Evolutionary conservation across 2,329 filamentous ascomycete genomes (phyloP), one percentile per base, ranked within the genome.

Genomic region (Aspergillus alliaceus): DNA sequence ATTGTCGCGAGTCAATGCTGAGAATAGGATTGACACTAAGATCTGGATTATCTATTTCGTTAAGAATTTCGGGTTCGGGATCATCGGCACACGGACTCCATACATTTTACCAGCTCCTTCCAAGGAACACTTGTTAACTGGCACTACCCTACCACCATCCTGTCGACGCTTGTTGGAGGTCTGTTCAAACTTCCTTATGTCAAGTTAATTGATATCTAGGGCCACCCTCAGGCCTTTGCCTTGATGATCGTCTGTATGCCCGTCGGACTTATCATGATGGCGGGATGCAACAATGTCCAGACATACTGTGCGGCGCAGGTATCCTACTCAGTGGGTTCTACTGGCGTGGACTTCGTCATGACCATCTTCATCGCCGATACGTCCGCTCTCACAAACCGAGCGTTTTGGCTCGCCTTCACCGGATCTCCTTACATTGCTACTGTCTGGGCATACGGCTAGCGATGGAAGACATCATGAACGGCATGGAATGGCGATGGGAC

Each of bases 341-440:
- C 81, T 35, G 83, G 82, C 6, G 73, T 87, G 6, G 75, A 77
- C 29, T 84, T 85, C 60, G 80, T 79, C 34, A 67, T 87, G 5
- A 78, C 77, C 50, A 78, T 89, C 51, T 84, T 88, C 66, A 80
- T 86, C 53, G 84, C 86, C 24, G 86, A 89, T 65, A 86, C 84
- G 0, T 84, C 86, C 0, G 78, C 78, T 3, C 75, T 88, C 39
- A 79, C 79, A 40, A 86, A 86, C 62, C 78, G 86, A 65, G 82
- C 82, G 18, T 78, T 88, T 56, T 82, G 84, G 61, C 81, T 84
- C 54, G 85, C 83, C 0, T 81, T 86, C 58, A 77, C 81, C 29
- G 77, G 73, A 20, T 85, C 85, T 0, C 86, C 86, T 1, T 86
- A 89, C 59, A 80, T 83, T 64, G 86, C 84, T 15, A 82, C 83